phyloP scores from a whole-genome alignment of 495 filamentous ascomycete species.

The Hypoxylon subgilvum region DNA sequence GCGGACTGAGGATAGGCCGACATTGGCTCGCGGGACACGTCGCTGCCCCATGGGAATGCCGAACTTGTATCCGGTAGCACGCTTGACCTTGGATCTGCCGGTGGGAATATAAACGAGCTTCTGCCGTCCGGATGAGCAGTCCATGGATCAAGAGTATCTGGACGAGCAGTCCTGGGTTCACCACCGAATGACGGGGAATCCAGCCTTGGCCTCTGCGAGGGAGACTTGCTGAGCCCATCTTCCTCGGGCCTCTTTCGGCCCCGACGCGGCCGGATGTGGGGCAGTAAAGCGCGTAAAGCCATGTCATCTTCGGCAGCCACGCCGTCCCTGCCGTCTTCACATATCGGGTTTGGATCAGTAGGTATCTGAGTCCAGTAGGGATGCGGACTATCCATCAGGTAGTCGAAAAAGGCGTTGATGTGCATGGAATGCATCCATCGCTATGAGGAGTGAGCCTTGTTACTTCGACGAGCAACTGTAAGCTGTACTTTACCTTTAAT shows the following conservation, averaged over 20 bases:
- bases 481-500: conserved; percentile 70
- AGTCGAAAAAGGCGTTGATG: conserved; percentile 95
- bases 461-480: neutral
- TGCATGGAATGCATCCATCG: conserved; percentile 99
- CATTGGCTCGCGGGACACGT: conserved; percentile 61
- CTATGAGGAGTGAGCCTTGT: conserved; percentile 50
- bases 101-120: conserved; percentile 45
- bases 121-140: conserved; percentile 57
- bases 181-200: conserved; percentile 69
- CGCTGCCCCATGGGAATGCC: conserved; percentile 47
- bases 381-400: conserved; percentile 78
- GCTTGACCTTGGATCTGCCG: conserved; percentile 42
- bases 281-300: conserved; percentile 84
- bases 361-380: conserved; percentile 86
- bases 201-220: conserved; percentile 68
- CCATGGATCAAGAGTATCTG: conserved; percentile 49
- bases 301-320: conserved; percentile 91
- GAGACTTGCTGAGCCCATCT: conserved; percentile 64
- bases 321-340: conserved; percentile 75
- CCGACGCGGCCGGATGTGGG: conserved; percentile 87
- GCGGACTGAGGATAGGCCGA: conserved; percentile 81
- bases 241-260: conserved; percentile 83
- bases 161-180: conserved; percentile 53
- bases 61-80: conserved; percentile 31
- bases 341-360: conserved; percentile 62